phyloP scores from a whole-genome alignment of 805 yeast genomes.

The Lipomyces mesembrius region DNA sequence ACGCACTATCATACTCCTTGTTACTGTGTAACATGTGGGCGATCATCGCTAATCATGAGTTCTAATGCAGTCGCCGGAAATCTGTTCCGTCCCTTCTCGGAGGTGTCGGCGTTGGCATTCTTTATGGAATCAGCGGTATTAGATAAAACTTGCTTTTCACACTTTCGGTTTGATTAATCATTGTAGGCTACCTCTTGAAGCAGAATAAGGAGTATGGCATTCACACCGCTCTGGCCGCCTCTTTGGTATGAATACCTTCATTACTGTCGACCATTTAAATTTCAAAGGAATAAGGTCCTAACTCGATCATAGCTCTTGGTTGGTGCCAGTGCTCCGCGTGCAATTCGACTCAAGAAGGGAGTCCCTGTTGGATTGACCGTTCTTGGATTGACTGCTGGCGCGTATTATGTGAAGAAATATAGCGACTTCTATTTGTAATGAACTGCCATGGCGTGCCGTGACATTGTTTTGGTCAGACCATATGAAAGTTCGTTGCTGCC shows the following conservation, averaged over 20 bases:
- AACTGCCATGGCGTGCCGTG: not conserved
- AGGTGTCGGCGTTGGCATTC: slow-evolving; percentile 55
- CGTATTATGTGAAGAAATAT: slow-evolving; percentile 76
- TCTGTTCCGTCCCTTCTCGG: slow-evolving; percentile 82
- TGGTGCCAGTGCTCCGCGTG: slow-evolving; percentile 74
- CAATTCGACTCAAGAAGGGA: slow-evolving; percentile 67
- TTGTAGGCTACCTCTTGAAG: slow-evolving; percentile 66
- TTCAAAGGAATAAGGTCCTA: not conserved
- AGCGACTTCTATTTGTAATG: slow-evolving; percentile 60
- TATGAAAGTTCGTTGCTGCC: not conserved
- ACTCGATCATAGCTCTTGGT: slow-evolving; percentile 48
- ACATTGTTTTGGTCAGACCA: not conserved
- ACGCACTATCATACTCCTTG: not conserved
- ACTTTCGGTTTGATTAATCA: not conserved
- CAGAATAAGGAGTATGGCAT: slow-evolving; percentile 79
- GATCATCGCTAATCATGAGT: not conserved
- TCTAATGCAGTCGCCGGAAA: slow-evolving; percentile 57
- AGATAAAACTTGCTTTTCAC: slow-evolving; percentile 52
- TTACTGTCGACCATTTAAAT: not conserved
- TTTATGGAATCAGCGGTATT: slow-evolving; percentile 49
- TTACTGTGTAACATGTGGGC: too few species aligned
- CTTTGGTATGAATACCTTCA: slow-evolving; percentile 49
- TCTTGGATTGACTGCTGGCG: slow-evolving; percentile 66
- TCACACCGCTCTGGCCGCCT: slow-evolving; percentile 75
- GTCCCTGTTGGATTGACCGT: slow-evolving; percentile 69